Conservation (phyloP, 2,329 filamentous ascomycete genomes). For the Hymenoscyphus scutula region DNA sequence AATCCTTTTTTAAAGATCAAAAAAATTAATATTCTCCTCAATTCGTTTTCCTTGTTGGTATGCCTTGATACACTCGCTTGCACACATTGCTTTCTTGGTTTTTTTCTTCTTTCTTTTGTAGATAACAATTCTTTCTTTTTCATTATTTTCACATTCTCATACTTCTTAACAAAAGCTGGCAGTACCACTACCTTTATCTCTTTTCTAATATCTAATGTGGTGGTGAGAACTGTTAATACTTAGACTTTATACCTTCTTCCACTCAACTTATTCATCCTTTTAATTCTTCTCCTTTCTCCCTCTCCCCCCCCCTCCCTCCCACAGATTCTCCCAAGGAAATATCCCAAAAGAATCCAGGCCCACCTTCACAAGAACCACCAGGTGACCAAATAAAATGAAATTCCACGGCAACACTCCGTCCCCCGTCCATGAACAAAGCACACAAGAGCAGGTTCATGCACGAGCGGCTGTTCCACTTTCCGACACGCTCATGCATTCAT, state of each 20-base stretch:
- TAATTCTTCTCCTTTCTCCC: not conserved
- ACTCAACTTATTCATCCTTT: not conserved
- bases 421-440: not conserved
- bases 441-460: conserved; percentile 2
- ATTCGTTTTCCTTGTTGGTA: not conserved
- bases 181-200: not conserved
- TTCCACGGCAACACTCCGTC: not conserved
- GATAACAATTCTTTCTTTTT: not conserved
- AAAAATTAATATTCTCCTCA: not conserved
- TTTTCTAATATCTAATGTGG: not conserved
- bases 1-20: not conserved
- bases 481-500: not conserved
- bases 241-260: not conserved
- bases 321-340: too few relatives aligned
- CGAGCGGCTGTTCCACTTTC: not conserved
- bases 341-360: not conserved
- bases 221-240: not conserved
- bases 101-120: not conserved
- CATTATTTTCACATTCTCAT: not conserved
- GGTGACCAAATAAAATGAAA: not conserved
- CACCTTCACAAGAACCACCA: not conserved
- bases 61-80: not conserved
- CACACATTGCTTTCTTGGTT: not conserved
- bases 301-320: not conserved
- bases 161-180: not conserved